These are phyloP conservation scores for Phytophthora multivora DNA, from an alignment of 352 stramenopile genomes.

Conservation along the genomic window DNA sequence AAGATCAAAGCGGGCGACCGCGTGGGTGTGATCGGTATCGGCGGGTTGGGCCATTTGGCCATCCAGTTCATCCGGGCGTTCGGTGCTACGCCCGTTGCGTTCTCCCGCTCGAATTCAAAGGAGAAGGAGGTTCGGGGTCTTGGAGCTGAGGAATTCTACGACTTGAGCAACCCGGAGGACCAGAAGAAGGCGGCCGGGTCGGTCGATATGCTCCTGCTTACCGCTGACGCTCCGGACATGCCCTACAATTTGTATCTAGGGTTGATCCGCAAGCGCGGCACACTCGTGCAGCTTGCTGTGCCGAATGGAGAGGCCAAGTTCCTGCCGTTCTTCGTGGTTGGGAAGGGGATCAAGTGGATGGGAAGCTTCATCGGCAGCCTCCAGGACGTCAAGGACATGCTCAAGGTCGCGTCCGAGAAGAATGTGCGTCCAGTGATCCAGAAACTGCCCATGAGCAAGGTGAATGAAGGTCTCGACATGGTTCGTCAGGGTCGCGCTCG, in stretches of 20 bases:
- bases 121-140: not conserved
- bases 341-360: not conserved
- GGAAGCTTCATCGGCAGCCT: constrained; percentile 43
- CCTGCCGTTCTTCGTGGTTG: no score
- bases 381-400: constrained; percentile 26
- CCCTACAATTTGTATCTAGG: no score
- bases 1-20: constrained; percentile 21
- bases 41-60: not conserved
- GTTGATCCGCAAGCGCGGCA: no score
- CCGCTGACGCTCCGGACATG: no score
- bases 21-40: constrained; percentile 11
- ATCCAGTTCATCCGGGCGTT: not conserved
- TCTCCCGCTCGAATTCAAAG: not conserved
- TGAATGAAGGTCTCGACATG: constrained; percentile 42
- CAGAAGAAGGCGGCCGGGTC: no score
- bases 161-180: no score
- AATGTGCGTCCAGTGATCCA: constrained; percentile 60
- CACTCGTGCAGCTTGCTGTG: no score
- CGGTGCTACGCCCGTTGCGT: not conserved
- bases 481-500: constrained; percentile 36
- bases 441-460: constrained; percentile 49
- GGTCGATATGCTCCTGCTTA: no score
- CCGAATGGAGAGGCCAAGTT: no score
- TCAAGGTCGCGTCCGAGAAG: not conserved
- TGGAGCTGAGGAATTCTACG: no score